These are phyloP conservation scores for Juglanconis oblonga DNA, from an alignment of 2,329 filamentous ascomycete genomes.

Conservation along the genomic window DNA sequence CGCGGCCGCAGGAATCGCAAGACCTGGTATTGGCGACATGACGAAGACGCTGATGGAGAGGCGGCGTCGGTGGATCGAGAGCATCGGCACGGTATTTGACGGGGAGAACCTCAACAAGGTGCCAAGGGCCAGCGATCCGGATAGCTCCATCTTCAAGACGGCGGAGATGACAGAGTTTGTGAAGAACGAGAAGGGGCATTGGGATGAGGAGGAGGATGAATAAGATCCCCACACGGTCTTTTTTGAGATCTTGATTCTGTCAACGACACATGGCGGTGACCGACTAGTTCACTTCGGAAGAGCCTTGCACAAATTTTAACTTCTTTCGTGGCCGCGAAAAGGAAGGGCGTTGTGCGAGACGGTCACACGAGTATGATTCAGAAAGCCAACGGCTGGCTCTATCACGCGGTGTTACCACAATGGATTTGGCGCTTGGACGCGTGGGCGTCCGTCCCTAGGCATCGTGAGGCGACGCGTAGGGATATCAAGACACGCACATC, in stretches of 20 bases:
- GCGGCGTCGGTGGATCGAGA: conserved; percentile 83
- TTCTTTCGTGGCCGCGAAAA: no score
- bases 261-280: background rate
- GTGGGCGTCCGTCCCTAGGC: no score
- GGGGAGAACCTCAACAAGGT: conserved; percentile 74
- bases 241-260: no score
- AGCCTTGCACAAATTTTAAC: background rate
- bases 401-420: no score
- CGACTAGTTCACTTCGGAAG: background rate
- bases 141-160: conserved; percentile 70
- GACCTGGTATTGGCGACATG: conserved; percentile 84
- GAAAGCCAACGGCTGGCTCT: no score
- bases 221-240: background rate
- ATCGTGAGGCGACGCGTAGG: no score
- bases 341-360: no score
- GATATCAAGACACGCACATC: no score
- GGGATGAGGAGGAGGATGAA: conserved; percentile 77
- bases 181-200: conserved; percentile 73
- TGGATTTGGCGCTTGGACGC: no score
- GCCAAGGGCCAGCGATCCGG: conserved; percentile 62
- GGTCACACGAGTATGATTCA: no score
- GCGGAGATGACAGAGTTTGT: conserved; percentile 70
- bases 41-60: conserved; percentile 92
- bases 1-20: conserved; percentile 58
- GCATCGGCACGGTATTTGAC: conserved; percentile 86